These are phyloP conservation scores for Lentinula detonsa DNA, from an alignment of 768 basidiomycete species.

Conservation along the genomic window DNA sequence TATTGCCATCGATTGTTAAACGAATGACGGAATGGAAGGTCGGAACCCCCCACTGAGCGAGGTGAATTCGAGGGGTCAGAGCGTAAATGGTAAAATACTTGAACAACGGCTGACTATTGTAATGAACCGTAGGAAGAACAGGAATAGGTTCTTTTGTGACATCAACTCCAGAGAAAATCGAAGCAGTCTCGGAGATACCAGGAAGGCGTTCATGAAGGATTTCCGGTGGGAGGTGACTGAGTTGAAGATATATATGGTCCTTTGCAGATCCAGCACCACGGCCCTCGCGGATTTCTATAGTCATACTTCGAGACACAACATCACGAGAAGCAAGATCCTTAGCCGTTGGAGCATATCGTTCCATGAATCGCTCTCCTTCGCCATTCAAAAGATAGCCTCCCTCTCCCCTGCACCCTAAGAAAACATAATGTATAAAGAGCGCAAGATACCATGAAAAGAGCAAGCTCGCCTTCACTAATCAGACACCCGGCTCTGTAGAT, in stretches of 20 bases:
- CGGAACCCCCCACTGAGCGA: constrained; percentile 87
- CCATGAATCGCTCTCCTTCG: constrained; percentile 99
- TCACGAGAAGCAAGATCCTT: constrained; percentile 99
- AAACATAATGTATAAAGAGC: not conserved
- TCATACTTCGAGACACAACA: constrained; percentile 99
- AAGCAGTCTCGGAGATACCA: constrained; percentile 98
- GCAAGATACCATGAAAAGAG: not conserved
- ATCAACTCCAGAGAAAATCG: constrained; percentile 98
- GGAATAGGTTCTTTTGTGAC: constrained; percentile 99
- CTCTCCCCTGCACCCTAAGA: constrained; percentile 91
- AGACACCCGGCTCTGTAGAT: constrained; percentile 99
- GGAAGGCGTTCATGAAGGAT: constrained; percentile 94
- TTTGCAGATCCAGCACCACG: constrained; percentile 98
- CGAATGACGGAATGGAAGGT: no score
- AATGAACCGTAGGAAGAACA: constrained; percentile 96
- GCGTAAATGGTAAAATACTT: not conserved
- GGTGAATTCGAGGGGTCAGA: not conserved
- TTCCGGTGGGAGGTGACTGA: constrained; percentile 94
- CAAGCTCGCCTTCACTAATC: constrained; percentile 83
- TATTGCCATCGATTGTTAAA: no score
- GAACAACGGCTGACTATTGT: constrained; percentile 72
- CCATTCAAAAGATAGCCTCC: constrained; percentile 98
- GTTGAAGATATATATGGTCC: constrained; percentile 94
- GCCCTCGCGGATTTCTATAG: constrained; percentile 96
- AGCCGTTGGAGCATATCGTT: constrained; percentile 97